Percentiles rank a stretch among this genome's conserved stretches.
phyloP scores from a whole-genome alignment of 2,329 filamentous ascomycete species.

The Alternaria brassicicola region DNA sequence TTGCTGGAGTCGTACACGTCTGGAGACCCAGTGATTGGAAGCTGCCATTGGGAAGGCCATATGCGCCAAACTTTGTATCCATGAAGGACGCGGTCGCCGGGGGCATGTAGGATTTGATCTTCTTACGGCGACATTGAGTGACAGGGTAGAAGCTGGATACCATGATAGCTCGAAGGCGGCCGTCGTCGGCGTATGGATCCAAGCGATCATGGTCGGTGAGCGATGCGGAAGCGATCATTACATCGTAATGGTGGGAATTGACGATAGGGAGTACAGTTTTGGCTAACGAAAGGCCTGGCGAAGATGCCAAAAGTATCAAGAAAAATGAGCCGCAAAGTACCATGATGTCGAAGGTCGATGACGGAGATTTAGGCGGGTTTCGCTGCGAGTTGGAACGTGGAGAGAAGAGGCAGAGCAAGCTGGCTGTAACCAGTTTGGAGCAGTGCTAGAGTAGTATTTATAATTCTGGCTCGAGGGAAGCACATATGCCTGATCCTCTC shows the following conservation, averaged over 20 bases:
- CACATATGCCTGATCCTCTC: background rate
- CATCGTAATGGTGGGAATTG: constrained; percentile 18
- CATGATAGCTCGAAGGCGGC: constrained; percentile 28
- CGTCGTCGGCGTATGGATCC: constrained; percentile 30
- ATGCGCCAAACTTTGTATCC: constrained; percentile 29
- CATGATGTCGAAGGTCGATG: constrained; percentile 3
- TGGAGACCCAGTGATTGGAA: constrained; percentile 26
- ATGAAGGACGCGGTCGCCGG: constrained; percentile 27
- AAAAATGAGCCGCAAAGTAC: background rate
- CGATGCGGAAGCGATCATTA: constrained; percentile 16
- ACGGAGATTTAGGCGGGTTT: background rate
- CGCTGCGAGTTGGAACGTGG: background rate
- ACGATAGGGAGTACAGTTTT: constrained; percentile 18
- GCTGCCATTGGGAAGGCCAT: constrained; percentile 36
- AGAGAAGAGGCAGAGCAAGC: background rate
- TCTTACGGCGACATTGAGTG: constrained; percentile 16
- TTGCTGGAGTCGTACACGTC: constrained; percentile 15
- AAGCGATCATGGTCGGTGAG: constrained; percentile 27
- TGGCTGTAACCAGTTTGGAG: background rate
- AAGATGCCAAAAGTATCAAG: background rate
- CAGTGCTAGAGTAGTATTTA: background rate
- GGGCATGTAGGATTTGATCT: constrained; percentile 29
- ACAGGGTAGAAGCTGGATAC: constrained; percentile 33
- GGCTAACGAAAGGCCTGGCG: background rate
- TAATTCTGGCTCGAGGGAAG: background rate